These are phyloP conservation scores for Alternaria alternata DNA, from an alignment of 2,329 filamentous ascomycete species.

Conservation along the genomic window DNA sequence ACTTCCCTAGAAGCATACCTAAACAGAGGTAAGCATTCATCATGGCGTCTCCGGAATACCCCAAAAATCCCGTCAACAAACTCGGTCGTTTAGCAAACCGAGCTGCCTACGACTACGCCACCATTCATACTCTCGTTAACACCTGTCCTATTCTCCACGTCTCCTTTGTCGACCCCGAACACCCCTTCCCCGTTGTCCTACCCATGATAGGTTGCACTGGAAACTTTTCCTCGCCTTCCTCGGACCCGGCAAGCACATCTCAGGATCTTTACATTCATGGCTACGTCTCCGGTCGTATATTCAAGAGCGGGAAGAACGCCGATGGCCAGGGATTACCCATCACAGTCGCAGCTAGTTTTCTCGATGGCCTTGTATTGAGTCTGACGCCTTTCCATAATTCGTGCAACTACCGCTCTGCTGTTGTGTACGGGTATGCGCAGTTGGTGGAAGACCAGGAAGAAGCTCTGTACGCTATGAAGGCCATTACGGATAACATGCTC, in stretches of 20 bases:
- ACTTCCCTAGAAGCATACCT: no score
- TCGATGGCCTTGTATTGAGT: constrained; percentile 47
- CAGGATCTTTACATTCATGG: constrained; percentile 48
- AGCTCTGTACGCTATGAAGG: constrained; percentile 39
- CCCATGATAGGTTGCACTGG: constrained; percentile 54
- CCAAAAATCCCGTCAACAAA: constrained; percentile 40
- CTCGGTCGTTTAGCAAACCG: constrained; percentile 39
- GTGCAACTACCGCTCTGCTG: constrained; percentile 47
- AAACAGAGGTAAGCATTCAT: background rate
- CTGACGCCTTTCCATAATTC: constrained; percentile 49
- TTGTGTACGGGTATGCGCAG: constrained; percentile 41
- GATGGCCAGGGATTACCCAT: background rate
- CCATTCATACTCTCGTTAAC: constrained; percentile 47
- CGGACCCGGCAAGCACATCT: constrained; percentile 64
- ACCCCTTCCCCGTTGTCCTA: constrained; percentile 64
- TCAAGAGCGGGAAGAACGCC: constrained; percentile 45
- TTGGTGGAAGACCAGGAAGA: constrained; percentile 36
- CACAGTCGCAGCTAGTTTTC: constrained; percentile 16
- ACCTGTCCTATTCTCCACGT: constrained; percentile 45
- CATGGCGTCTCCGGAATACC: constrained; percentile 29
- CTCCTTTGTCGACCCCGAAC: constrained; percentile 44
- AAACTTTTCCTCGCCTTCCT: constrained; percentile 55
- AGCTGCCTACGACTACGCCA: constrained; percentile 47
- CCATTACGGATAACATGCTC: constrained; percentile 46
- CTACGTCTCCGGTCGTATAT: constrained; percentile 65